Base-by-base conservation (phyloP, 2,329 filamentous ascomycete genomes). In the Amauroascus verrucosus region DNA sequence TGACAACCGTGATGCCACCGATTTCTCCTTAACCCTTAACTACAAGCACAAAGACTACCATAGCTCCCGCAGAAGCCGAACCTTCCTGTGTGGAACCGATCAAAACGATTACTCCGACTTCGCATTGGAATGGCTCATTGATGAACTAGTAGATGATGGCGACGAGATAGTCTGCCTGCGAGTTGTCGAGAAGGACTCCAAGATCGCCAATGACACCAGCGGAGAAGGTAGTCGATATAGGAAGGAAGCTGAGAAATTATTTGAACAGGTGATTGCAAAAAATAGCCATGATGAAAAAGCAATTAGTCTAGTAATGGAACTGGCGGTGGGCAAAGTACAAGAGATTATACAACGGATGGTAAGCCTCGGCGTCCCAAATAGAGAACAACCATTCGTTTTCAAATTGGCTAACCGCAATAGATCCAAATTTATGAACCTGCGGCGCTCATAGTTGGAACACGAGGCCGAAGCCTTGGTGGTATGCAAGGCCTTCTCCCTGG, bases 71-170 rank as follows among this genome's bases (percentile, higher is more conserved):
- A 80, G 87, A 56, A 93, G 87, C 51, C 82, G 90, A 51, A 94
- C 88, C 7, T 95, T 95, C 63, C 82, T 96, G 65, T 91, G 90
- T 58, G 90, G 90, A 18, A 86, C 90, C 16, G 90, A 95, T 69
- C 86, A 91, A 63, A 89, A 95, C 62, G 81, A 88, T 55, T 95
- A 95, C 69, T 95, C 88, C 6, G 87, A 95, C 58, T 93, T 91
- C 69, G 90, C 90, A 14, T 75, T 96, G 16, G 87, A 94, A 68
- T 96, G 89, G 89, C 77, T 95, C 48, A 80, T 96, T 37, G 88
- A 94, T 62, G 88, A 95, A 70, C 77, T 95, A 53, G 88, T 95
- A 38, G 89, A 95, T 62, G 90, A 95, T 63, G 89, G 90, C 16
- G 90, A 96, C 65, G 88, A 95, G 69, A 84, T 96, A 54, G 86